Conservation (phyloP, 2,329 filamentous ascomycete genomes). For the Trichoderma sp. region DNA sequence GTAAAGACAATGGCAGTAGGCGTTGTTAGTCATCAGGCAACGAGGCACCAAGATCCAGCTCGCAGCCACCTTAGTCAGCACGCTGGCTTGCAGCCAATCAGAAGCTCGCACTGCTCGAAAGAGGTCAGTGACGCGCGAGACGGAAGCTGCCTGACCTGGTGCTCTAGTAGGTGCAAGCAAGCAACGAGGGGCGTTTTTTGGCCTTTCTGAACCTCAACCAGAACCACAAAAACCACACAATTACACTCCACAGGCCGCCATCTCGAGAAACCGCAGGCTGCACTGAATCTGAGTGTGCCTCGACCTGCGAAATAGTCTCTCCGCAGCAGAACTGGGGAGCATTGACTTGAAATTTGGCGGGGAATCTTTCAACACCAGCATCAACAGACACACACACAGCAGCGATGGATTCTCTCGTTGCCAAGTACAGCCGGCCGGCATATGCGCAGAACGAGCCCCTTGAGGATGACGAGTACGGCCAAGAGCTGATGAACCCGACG, state of each 20-base stretch:
- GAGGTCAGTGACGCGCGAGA: slow-evolving; percentile 47
- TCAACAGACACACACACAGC: slow-evolving; percentile 24
- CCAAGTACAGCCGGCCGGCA: slow-evolving; percentile 83
- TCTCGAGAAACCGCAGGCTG: slow-evolving; percentile 4
- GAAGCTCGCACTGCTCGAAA: background rate
- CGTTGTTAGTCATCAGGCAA: slow-evolving; percentile 11
- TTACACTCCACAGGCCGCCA: background rate
- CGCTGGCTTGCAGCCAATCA: background rate
- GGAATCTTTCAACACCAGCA: slow-evolving; percentile 3
- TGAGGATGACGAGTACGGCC: slow-evolving; percentile 68
- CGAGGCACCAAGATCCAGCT: slow-evolving; percentile 4
- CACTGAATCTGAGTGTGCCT: background rate
- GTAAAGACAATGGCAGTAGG: background rate
- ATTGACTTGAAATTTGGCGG: background rate
- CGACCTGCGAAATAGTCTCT: background rate
- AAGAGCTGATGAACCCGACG: slow-evolving; percentile 72
- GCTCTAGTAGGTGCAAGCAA: background rate
- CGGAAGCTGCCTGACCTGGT: slow-evolving; percentile 49
- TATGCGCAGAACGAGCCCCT: slow-evolving; percentile 73
- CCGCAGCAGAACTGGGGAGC: background rate
- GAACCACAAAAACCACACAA: background rate
- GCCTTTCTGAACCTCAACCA: slow-evolving; percentile 29
- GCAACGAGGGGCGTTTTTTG: slow-evolving; percentile 18
- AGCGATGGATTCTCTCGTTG: slow-evolving; percentile 88
- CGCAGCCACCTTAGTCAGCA: background rate